phyloP scores from a whole-genome alignment of 768 basidiomycete species.

The Russula foetens region DNA sequence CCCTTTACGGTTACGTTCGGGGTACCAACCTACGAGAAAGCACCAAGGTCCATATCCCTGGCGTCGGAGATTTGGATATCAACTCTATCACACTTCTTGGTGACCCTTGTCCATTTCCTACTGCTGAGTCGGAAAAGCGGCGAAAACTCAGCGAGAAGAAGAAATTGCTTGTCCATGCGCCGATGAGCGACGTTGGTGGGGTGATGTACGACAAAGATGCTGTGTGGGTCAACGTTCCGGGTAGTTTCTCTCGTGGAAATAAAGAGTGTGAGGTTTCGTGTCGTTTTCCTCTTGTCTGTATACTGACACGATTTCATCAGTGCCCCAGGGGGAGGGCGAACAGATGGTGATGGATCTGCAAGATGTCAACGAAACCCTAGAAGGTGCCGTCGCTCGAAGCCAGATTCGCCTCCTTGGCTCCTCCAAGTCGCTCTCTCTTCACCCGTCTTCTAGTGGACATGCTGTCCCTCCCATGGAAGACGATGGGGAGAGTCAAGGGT shows the following conservation, averaged over 20 bases:
- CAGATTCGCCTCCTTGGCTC: slow-evolving; percentile 78
- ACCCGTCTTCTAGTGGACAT: slow-evolving; percentile 23
- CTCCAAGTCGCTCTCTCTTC: slow-evolving; percentile 52
- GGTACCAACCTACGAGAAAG: slow-evolving; percentile 75
- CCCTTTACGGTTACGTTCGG: slow-evolving; percentile 89
- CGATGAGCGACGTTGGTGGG: slow-evolving; percentile 98
- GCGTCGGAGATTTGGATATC: slow-evolving; percentile 84
- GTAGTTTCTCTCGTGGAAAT: slow-evolving; percentile 81
- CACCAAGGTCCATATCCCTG: slow-evolving; percentile 88
- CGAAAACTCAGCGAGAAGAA: slow-evolving; percentile 93
- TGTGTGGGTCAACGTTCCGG: slow-evolving; percentile 96
- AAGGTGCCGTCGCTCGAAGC: slow-evolving; percentile 71
- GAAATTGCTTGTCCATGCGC: slow-evolving; percentile 86
- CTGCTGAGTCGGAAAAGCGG: slow-evolving; percentile 82
- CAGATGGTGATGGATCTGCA: slow-evolving; percentile 97
- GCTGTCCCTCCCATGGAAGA: slow-evolving; percentile 20
- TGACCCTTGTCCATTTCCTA: slow-evolving; percentile 96
- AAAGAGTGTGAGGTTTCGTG: slow-evolving; percentile 41
- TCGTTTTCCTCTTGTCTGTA: neutral
- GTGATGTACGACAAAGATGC: slow-evolving; percentile 97
- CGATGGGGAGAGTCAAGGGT: slow-evolving; percentile 23
- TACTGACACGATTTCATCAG: slow-evolving; percentile 31
- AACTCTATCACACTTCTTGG: slow-evolving; percentile 63
- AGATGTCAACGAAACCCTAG: slow-evolving; percentile 75
- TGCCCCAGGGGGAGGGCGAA: slow-evolving; percentile 86